Evolutionary conservation across 768 basidiomycete genomes (phyloP), one percentile per base, ranked within the genome.

Genomic region (Tulasnella sp.): DNA sequence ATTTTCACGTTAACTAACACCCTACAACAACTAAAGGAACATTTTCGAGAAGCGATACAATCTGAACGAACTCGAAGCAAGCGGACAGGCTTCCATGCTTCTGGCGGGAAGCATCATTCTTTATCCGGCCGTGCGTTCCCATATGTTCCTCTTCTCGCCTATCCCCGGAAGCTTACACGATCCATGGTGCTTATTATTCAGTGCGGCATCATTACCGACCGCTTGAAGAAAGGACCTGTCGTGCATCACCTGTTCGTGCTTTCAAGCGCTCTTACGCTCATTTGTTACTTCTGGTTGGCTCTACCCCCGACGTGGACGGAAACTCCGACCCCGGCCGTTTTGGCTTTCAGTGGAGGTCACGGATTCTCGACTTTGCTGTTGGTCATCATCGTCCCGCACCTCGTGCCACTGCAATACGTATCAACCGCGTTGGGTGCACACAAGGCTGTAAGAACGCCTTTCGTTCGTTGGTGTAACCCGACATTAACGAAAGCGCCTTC

Each of bases 371-470:
- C 94, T 72, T 84, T 94, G 39, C 85, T 94, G 14, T 87, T 94
- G 16, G 93, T 92, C 10, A 87, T 94, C 21, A 87, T 94, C 44
- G 93, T 94, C 0, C 93, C 93, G 0, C 89, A 88, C 75, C 89
- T 94, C 39, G 92, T 94, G 0, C 88, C 90, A 9, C 81, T 88
- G 27, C 92, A 92, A 83, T 94, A 92, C 84, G 90, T 94, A 71
- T 92, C 92, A 1, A 94, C 94, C 0, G 92, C 92, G 6, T 87
- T 94, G 0, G 93, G 93, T 0, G 90, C 91, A 9, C 93, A 94
- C 83, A 94, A 94, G 84, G 90, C 91, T 83, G 93, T 93, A 85
- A 81, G 91, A 85, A 4, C 0, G 6, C 16, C 38, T 16, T 9
- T 48, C 79, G 6, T 7, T 4, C 3, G 1, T 21, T 76, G 44